Percentiles rank a stretch among this genome's conserved stretches.
Conservation (phyloP, 306 rosid species). For the Rosa rugosa region DNA sequence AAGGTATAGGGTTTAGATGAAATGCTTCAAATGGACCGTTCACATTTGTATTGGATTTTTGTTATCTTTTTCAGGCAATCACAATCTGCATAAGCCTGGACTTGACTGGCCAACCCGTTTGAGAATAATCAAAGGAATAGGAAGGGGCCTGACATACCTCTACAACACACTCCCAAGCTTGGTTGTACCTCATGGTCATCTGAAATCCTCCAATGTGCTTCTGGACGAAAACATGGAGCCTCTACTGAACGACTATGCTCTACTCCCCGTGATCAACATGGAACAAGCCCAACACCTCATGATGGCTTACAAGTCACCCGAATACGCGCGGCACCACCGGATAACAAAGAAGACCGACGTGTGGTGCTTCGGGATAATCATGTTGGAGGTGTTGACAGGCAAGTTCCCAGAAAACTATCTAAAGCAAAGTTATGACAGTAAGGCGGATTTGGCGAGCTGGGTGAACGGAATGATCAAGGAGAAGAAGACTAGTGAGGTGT, state of each 20-base stretch:
- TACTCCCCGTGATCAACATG: constrained; percentile 56
- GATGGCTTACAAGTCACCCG: constrained; percentile 95
- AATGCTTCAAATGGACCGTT: neutral
- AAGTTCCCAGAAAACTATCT: constrained; percentile 89
- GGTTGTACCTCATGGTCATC: constrained; percentile 79
- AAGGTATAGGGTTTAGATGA: neutral
- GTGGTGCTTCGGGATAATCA: constrained; percentile 84
- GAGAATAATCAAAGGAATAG: constrained; percentile 76
- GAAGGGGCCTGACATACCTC: constrained; percentile 65
- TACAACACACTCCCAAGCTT: constrained; percentile 59
- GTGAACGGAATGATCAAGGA: constrained; percentile 74
- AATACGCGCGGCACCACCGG: constrained; percentile 66
- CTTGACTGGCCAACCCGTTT: constrained; percentile 81
- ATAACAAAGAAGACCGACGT: constrained; percentile 82
- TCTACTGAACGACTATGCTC: constrained; percentile 63
- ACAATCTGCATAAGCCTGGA: constrained; percentile 43
- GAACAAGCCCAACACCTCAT: constrained; percentile 67
- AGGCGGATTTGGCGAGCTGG: constrained; percentile 72
- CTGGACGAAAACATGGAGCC: constrained; percentile 66
- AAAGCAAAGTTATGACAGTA: constrained; percentile 36
- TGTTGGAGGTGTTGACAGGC: constrained; percentile 75
- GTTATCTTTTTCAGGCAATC: constrained; percentile 48
- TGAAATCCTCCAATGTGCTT: constrained; percentile 87
- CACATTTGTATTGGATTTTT: neutral
- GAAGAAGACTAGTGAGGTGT: constrained; percentile 59